Conservation (phyloP, 345 rosid species). For the Mercurialis annua region DNA sequence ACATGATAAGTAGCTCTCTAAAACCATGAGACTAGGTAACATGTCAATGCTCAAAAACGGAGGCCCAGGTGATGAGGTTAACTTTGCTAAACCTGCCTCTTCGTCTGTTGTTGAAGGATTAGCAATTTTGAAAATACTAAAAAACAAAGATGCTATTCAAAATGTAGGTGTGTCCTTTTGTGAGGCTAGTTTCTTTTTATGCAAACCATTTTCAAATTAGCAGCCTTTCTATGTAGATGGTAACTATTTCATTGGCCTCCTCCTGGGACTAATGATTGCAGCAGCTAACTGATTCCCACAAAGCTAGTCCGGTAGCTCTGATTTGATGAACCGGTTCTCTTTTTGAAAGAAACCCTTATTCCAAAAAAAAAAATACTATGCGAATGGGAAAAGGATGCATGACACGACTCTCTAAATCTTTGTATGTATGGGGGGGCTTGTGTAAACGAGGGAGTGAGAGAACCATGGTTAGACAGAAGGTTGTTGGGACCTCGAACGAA, state of each 20-base stretch:
- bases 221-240: slow-evolving; percentile 56
- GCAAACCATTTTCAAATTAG: slow-evolving; percentile 57
- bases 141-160: slow-evolving; percentile 19
- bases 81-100: slow-evolving; percentile 39
- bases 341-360: slow-evolving; percentile 36
- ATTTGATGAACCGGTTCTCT: slow-evolving; percentile 44
- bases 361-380: slow-evolving; percentile 29
- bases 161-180: slow-evolving; percentile 36
- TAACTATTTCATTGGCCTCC: slow-evolving; percentile 27
- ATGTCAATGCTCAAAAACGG: slow-evolving; percentile 41
- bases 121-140: slow-evolving; percentile 27
- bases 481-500: slow-evolving; percentile 39
- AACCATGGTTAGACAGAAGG: slow-evolving; percentile 93
- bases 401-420: slow-evolving; percentile 29
- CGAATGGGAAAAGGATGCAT: slow-evolving; percentile 26
- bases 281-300: slow-evolving; percentile 21
- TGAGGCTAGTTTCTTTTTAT: slow-evolving; percentile 37
- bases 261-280: slow-evolving; percentile 18
- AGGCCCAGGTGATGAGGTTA: slow-evolving; percentile 15
- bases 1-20: slow-evolving; percentile 49
- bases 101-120: slow-evolving; percentile 35
- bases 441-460: slow-evolving; percentile 33
- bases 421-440: slow-evolving; percentile 49
- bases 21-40: slow-evolving; percentile 51
- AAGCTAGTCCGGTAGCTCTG: slow-evolving; percentile 43